These are phyloP conservation scores for Penicillium lividum DNA, from an alignment of 495 filamentous ascomycete species.

Conservation along the genomic window DNA sequence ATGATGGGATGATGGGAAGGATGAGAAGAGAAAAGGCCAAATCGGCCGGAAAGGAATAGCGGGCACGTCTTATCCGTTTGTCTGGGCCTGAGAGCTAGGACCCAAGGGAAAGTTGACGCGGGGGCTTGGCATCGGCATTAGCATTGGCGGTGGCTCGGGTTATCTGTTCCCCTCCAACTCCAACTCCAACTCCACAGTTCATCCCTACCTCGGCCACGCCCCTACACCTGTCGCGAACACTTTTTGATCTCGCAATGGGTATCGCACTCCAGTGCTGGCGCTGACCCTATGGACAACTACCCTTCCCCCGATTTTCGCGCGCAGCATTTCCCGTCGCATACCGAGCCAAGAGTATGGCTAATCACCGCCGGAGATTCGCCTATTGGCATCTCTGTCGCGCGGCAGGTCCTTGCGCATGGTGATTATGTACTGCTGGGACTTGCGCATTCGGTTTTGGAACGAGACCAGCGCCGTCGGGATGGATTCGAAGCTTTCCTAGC, in stretches of 20 bases:
- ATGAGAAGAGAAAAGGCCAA: conserved; percentile 31
- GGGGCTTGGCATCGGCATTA: conserved; percentile 25
- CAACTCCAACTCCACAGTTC: conserved; percentile 13
- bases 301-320: conserved; percentile 43
- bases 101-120: conserved; percentile 18
- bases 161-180: conserved; percentile 1
- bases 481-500: conserved; percentile 58
- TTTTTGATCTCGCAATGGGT: conserved; percentile 34
- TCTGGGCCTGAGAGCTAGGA: conserved; percentile 8
- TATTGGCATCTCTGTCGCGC: conserved; percentile 70
- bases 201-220: background rate
- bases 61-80: conserved; percentile 7
- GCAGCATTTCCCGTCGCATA: conserved; percentile 59
- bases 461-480: conserved; percentile 45
- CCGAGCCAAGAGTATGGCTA: conserved; percentile 76
- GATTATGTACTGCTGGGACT: conserved; percentile 83
- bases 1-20: conserved; percentile 31
- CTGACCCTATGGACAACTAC: conserved; percentile 42
- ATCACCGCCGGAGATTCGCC: conserved; percentile 81
- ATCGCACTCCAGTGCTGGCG: conserved; percentile 27
- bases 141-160: conserved; percentile 10
- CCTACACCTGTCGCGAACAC: conserved; percentile 5
- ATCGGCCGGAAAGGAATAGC: conserved; percentile 14
- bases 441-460: conserved; percentile 51
- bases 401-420: conserved; percentile 77